Conservation (phyloP, 2,329 filamentous ascomycete genomes). For the Verticillium longisporum region DNA sequence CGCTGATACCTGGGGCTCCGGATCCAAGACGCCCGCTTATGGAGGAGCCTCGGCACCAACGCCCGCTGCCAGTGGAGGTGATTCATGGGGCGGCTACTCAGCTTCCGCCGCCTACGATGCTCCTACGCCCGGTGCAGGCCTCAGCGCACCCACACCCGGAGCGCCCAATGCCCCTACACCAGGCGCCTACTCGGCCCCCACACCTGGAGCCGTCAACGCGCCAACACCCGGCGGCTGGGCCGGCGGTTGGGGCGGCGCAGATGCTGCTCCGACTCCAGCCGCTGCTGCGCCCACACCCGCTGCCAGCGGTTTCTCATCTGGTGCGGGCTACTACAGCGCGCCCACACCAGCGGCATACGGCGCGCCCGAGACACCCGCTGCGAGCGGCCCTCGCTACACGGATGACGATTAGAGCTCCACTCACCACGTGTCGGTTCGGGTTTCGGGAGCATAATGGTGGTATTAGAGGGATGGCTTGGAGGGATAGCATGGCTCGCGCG, state of each 20-base stretch:
- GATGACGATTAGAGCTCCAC: constrained; percentile 37
- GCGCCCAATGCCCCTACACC: constrained; percentile 65
- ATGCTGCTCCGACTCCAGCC: constrained; percentile 61
- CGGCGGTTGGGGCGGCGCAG: constrained; percentile 46
- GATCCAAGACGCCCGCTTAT: constrained; percentile 75
- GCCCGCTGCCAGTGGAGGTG: constrained; percentile 49
- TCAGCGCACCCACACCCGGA: constrained; percentile 55
- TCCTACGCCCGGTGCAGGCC: constrained; percentile 55
- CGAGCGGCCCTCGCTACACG: constrained; percentile 47
- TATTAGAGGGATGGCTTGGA: neutral
- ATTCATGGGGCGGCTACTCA: constrained; percentile 53
- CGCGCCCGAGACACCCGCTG: constrained; percentile 54
- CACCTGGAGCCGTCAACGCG: constrained; percentile 53
- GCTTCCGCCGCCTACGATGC: constrained; percentile 56
- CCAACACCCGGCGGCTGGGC: constrained; percentile 60
- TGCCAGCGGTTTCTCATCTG: constrained; percentile 45
- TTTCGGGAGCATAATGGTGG: neutral
- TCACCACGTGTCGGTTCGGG: neutral
- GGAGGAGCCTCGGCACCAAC: constrained; percentile 49
- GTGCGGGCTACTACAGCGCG: constrained; percentile 46
- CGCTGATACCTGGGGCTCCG: constrained; percentile 55
- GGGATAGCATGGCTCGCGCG: neutral
- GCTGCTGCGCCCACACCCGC: constrained; percentile 64
- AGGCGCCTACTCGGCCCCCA: constrained; percentile 59
- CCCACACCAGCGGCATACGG: constrained; percentile 59